Evolutionary conservation across 1,284 basidiomycete species (phyloP).

Genomic region (Pisolithus thermaeus): DNA sequence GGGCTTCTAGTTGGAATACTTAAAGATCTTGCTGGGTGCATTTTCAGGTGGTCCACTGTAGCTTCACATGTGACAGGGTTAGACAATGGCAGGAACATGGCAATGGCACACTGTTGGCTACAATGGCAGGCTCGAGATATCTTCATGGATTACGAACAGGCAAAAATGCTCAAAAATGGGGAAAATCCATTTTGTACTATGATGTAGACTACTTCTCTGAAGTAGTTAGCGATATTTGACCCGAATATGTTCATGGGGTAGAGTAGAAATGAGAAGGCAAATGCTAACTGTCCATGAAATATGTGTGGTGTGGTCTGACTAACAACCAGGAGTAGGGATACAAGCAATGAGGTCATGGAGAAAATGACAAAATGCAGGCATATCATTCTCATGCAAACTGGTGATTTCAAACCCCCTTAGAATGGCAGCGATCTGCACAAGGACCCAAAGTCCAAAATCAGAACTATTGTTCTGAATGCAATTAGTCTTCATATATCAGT

Average conservation of each 20-base stretch:
- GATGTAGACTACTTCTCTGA: too few species aligned
- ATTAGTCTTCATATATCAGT: background rate
- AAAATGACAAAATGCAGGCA: constrained; percentile 8
- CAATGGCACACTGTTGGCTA: background rate
- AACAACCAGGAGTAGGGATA: background rate
- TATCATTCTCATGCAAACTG: constrained; percentile 4
- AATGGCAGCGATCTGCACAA: constrained; percentile 11
- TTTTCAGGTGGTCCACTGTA: background rate
- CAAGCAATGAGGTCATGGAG: constrained; percentile 3
- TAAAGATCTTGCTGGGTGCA: background rate
- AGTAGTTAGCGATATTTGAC: too few species aligned
- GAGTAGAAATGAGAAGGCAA: too few species aligned
- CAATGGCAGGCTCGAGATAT: background rate
- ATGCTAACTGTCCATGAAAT: background rate
- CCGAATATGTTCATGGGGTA: too few species aligned
- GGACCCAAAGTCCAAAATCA: constrained; percentile 22
- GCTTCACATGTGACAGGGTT: background rate
- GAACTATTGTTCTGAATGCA: constrained; percentile 12
- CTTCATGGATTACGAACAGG: background rate
- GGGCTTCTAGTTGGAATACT: background rate
- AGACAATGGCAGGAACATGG: background rate
- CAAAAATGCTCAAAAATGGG: background rate
- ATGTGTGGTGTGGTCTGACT: background rate
- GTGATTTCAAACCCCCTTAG: constrained; percentile 11
- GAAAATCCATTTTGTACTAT: background rate